Conservation (phyloP, 177 flowering plant genomes). For the Vitis hybrid region DNA sequence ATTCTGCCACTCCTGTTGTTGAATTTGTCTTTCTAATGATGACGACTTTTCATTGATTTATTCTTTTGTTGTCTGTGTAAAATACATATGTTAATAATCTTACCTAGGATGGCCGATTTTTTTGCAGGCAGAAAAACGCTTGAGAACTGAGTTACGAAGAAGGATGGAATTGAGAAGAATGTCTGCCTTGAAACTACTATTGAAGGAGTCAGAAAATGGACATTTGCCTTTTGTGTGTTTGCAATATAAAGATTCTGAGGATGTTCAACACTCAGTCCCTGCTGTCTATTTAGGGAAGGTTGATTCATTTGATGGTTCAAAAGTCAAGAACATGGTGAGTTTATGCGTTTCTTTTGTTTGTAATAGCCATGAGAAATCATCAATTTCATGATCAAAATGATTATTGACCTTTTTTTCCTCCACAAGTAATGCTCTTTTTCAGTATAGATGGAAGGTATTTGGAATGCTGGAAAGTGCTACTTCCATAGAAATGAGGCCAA, state of each 20-base stretch:
- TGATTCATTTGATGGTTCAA: conserved; percentile 54
- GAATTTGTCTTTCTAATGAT: too few relatives aligned
- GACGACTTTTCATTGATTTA: neutral
- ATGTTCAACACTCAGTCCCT: conserved; percentile 57
- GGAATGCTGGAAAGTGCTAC: too few relatives aligned
- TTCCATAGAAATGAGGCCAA: too few relatives aligned
- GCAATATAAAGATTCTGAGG: conserved; percentile 69
- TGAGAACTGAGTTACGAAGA: conserved; percentile 53
- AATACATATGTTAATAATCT: neutral
- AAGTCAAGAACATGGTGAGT: conserved; percentile 53
- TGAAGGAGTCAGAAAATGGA: conserved; percentile 57
- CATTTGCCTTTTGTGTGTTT: conserved; percentile 75
- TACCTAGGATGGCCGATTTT: neutral
- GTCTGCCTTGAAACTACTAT: conserved; percentile 47
- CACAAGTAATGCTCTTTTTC: too few relatives aligned
- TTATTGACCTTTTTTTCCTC: too few relatives aligned
- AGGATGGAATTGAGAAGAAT: conserved; percentile 61
- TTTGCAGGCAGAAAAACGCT: conserved; percentile 62
- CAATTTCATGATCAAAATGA: too few relatives aligned
- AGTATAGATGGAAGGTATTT: too few relatives aligned
- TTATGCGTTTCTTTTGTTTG: conserved; percentile 1
- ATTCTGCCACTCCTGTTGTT: too few relatives aligned
- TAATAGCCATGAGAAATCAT: too few relatives aligned
- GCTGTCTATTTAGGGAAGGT: conserved; percentile 78
- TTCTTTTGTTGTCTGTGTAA: neutral